Percentiles rank a stretch among this genome's conserved stretches.
Evolutionary conservation across 306 rosid species (phyloP).

Genomic region (Arachis hypogaea): DNA sequence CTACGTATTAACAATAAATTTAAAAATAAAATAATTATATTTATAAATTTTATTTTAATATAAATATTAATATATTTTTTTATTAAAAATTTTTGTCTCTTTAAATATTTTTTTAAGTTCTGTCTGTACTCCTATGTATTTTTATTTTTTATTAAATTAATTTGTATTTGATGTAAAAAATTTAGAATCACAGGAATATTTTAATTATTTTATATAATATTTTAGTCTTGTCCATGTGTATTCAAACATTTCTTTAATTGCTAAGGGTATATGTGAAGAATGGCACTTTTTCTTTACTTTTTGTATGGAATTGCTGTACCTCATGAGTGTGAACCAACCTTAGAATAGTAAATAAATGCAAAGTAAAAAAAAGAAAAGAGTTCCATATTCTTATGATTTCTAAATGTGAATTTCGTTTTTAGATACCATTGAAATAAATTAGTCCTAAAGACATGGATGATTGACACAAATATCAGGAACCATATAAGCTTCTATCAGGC

Average conservation of each 20-base stretch:
- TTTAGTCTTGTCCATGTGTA: no score
- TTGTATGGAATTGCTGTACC: neutral
- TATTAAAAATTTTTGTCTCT: no score
- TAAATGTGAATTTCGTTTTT: neutral
- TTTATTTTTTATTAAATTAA: no score
- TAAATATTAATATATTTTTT: no score
- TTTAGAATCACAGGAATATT: no score
- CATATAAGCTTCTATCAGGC: neutral
- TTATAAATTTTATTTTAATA: no score
- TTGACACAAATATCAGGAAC: neutral
- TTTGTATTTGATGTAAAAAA: no score
- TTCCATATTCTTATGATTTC: neutral
- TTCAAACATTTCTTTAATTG: slow-evolving; percentile 3
- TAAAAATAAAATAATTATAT: no score
- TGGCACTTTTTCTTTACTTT: slow-evolving; percentile 26
- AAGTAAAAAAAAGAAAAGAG: neutral
- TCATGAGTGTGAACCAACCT: slow-evolving; percentile 19
- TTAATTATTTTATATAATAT: no score
- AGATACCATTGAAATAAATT: neutral
- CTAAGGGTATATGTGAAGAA: slow-evolving; percentile 44
- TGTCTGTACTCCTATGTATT: no score
- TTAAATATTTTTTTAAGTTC: no score
- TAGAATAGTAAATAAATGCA: neutral
- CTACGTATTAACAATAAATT: no score
- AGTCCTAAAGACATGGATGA: neutral